Base-by-base conservation (phyloP, 2,329 filamentous ascomycete genomes). In the Talaromyces albobiverticillius region DNA sequence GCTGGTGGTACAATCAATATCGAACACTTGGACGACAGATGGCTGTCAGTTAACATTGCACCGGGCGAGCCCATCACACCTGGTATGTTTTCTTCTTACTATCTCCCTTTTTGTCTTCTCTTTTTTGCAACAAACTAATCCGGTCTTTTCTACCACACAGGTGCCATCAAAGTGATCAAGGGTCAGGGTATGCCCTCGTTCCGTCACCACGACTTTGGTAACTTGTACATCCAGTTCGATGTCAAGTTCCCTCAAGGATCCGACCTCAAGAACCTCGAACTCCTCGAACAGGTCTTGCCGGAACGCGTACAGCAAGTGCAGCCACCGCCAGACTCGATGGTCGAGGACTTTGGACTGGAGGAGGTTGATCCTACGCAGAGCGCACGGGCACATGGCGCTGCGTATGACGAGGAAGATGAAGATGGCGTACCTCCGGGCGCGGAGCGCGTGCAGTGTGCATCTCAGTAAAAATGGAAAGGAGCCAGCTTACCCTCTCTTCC, bases 101-200 rank as follows among this genome's bases (percentile, higher is more conserved):
- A 7, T 26, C 23, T 18, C 13, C 32, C 14, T 36, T 38, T 22
- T 3, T 25, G 22, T 55, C 47, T 9, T 22, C 22, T 29, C n/a
- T 25, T 16, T 41, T 18, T 18, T 20, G 9, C 8, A 38, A 7
- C 7, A 18, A 38, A 38, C 36, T 40, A 20, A 23, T 43, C 9
- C 29, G 8, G 29, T 18, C 25, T 25, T 36, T 51, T 57, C 57
- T 42, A 25, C 13, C 46, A 36, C 53, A 53, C 64, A 96, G 94
- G 89, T 63, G 81, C 90, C 62, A 83, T 97, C 71, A 97, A 96
- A 80, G 88, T 96, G 75, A 87, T 99, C 67, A 89, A 90, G 61
- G 92, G 91, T 61, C 94, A 99, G 76, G 94, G 94, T 72, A 99
- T 99, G 94, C 94, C 94, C 40, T 95, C 94, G 3, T 88, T 85